phyloP scores from a whole-genome alignment of 2,329 filamentous ascomycete species.

The Plectosphaerella cucumerina region DNA sequence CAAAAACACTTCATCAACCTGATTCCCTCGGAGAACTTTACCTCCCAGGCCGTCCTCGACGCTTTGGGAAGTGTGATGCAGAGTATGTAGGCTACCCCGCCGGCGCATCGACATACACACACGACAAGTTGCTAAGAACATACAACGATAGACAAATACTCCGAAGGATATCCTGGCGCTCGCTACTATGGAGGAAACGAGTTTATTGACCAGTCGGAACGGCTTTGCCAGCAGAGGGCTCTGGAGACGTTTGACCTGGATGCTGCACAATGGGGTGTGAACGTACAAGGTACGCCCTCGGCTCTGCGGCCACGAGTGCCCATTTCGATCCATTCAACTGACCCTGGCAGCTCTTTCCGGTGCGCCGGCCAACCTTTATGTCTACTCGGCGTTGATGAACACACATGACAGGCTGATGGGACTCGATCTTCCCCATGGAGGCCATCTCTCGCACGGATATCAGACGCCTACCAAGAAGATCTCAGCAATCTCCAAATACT shows the following conservation, averaged over 20 bases:
- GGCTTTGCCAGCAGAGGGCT: slow-evolving; percentile 84
- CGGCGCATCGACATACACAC: not conserved
- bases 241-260: slow-evolving; percentile 83
- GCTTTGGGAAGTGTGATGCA: slow-evolving; percentile 93
- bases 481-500: slow-evolving; percentile 98
- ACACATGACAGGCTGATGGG: slow-evolving; percentile 96
- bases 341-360: slow-evolving; percentile 66
- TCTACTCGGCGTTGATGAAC: slow-evolving; percentile 89
- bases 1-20: slow-evolving; percentile 99
- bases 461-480: slow-evolving; percentile 94
- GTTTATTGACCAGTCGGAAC: slow-evolving; percentile 88
- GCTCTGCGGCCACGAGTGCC: not conserved
- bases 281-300: slow-evolving; percentile 59
- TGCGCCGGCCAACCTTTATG: slow-evolving; percentile 75
- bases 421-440: slow-evolving; percentile 91
- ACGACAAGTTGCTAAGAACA: too few relatives aligned
- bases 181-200: slow-evolving; percentile 97
- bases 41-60: slow-evolving; percentile 87
- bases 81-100: slow-evolving; percentile 57
- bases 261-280: slow-evolving; percentile 89
- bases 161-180: slow-evolving; percentile 93
- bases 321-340: slow-evolving; percentile 3
- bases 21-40: slow-evolving; percentile 94
- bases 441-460: slow-evolving; percentile 94
- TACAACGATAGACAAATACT: slow-evolving; percentile 90